A percentile compares a stretch with the other conserved stretches of the same genome.
These are phyloP conservation scores for Lasiosphaeria miniovina DNA, from an alignment of 495 filamentous ascomycete genomes.

Conservation along the genomic window DNA sequence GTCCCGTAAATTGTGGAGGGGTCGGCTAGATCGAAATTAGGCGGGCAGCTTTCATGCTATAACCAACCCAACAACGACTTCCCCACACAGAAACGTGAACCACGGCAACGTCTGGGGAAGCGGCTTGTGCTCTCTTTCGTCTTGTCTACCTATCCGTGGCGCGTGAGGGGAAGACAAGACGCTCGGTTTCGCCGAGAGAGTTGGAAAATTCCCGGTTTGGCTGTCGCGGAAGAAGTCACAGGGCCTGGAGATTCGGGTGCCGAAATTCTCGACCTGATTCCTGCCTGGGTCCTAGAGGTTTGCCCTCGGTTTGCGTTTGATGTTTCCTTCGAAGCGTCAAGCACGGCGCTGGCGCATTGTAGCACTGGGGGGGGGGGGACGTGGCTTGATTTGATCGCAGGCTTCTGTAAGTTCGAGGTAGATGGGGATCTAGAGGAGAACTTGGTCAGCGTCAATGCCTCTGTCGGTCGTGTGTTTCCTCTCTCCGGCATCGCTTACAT, in stretches of 20 bases:
- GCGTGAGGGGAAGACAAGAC: conserved; percentile 17
- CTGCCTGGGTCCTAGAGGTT: neutral
- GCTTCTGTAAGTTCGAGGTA: conserved; percentile 19
- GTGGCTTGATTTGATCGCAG: conserved; percentile 8
- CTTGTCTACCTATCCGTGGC: conserved; percentile 7
- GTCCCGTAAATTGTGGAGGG: conserved; percentile 22
- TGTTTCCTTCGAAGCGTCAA: conserved; percentile 16
- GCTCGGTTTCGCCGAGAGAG: conserved; percentile 8
- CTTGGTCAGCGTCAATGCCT: conserved; percentile 34
- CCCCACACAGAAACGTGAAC: conserved; percentile 26
- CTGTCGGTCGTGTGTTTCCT: neutral
- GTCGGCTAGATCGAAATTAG: conserved; percentile 35
- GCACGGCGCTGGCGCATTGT: conserved; percentile 11
- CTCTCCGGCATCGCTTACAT: conserved; percentile 25
- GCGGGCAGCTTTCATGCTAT: conserved; percentile 43
- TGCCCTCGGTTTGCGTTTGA: conserved; percentile 8
- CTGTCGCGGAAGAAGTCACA: conserved; percentile 6
- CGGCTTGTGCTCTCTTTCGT: conserved; percentile 19
- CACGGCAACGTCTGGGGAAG: conserved; percentile 17
- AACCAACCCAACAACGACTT: conserved; percentile 31
- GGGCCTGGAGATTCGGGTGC: conserved; percentile 1
- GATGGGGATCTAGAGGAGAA: conserved; percentile 20
- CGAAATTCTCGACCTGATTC: conserved; percentile 4
- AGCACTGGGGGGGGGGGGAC: neutral
- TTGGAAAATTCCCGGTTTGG: conserved; percentile 17